These are phyloP conservation scores for Setomelanomma holmii DNA, from an alignment of 2,329 filamentous ascomycete genomes.

Conservation along the genomic window DNA sequence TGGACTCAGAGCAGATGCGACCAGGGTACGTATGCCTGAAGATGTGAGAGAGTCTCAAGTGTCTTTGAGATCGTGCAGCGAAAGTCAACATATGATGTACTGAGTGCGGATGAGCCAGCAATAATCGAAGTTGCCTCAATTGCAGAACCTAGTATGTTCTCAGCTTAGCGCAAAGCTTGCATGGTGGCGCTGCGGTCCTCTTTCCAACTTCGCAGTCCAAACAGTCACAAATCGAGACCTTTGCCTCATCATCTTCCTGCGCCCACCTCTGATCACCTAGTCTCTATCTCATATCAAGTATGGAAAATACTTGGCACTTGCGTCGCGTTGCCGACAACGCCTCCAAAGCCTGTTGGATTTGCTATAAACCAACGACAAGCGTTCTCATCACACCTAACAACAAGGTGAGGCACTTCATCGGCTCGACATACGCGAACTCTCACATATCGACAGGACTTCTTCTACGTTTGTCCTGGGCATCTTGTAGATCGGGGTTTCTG, in stretches of 20 bases:
- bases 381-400: constrained; percentile 90
- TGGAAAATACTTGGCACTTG: constrained; percentile 83
- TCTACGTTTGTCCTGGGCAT: constrained; percentile 86
- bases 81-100: constrained; percentile 14
- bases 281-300: constrained; percentile 14
- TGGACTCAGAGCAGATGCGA: no score
- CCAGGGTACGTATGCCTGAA: no score
- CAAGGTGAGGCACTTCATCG: constrained; percentile 66
- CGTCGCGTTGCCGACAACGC: constrained; percentile 86
- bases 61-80: neutral
- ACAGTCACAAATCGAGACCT: neutral
- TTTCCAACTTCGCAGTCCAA: constrained; percentile 1
- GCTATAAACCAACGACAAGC: constrained; percentile 85
- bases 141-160: constrained; percentile 1
- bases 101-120: neutral
- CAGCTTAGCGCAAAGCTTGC: constrained; percentile 1
- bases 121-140: constrained; percentile 1
- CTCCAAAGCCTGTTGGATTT: constrained; percentile 86
- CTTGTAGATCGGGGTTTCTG: constrained; percentile 85
- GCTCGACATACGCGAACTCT: neutral
- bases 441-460: constrained; percentile 71
- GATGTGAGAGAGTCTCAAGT: no score
- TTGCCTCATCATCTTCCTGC: neutral
- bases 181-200: constrained; percentile 7
- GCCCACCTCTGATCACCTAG: neutral